phyloP scores from a whole-genome alignment of 495 filamentous ascomycete genomes.

The Hyphodiscus hymeniophilus region DNA sequence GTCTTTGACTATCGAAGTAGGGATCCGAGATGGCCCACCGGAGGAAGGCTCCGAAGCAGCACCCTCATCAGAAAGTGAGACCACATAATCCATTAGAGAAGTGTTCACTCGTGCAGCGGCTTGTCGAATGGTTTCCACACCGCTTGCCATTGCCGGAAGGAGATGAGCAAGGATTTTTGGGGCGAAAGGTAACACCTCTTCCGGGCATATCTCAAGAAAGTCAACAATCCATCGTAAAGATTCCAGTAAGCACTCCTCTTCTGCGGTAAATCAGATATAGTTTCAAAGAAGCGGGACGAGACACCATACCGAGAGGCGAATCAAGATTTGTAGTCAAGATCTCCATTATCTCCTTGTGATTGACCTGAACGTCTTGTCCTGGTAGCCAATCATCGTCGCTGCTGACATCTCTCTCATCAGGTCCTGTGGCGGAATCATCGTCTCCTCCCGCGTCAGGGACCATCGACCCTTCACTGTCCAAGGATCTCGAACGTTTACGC shows the following conservation, averaged over 20 bases:
- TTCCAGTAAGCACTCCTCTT: slow-evolving; percentile 85
- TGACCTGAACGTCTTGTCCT: slow-evolving; percentile 92
- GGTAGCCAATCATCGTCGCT: slow-evolving; percentile 93
- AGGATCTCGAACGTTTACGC: slow-evolving; percentile 53
- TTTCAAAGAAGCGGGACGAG: slow-evolving; percentile 12
- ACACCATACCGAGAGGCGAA: slow-evolving; percentile 59
- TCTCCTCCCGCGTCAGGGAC: slow-evolving; percentile 26
- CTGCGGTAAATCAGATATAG: slow-evolving; percentile 32
- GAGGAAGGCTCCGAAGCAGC: slow-evolving; percentile 35
- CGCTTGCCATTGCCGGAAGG: slow-evolving; percentile 88
- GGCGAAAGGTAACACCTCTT: slow-evolving; percentile 93
- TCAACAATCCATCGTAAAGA: slow-evolving; percentile 92
- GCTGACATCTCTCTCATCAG: slow-evolving; percentile 53
- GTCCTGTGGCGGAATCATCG: slow-evolving; percentile 46
- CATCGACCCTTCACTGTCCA: slow-evolving; percentile 51
- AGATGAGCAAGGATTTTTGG: slow-evolving; percentile 86
- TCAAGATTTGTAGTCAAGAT: slow-evolving; percentile 89
- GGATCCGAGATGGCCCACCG: slow-evolving; percentile 35
- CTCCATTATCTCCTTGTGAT: slow-evolving; percentile 83
- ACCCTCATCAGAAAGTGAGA: slow-evolving; percentile 76
- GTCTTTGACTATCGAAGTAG: slow-evolving; percentile 40
- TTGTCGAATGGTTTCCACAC: slow-evolving; percentile 77
- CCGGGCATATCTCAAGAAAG: slow-evolving; percentile 95
- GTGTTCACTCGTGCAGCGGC: slow-evolving; percentile 84
- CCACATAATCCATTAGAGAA: slow-evolving; percentile 84